These are phyloP conservation scores for Neocucurbitaria cava DNA, from an alignment of 2,329 filamentous ascomycete genomes.

Conservation along the genomic window DNA sequence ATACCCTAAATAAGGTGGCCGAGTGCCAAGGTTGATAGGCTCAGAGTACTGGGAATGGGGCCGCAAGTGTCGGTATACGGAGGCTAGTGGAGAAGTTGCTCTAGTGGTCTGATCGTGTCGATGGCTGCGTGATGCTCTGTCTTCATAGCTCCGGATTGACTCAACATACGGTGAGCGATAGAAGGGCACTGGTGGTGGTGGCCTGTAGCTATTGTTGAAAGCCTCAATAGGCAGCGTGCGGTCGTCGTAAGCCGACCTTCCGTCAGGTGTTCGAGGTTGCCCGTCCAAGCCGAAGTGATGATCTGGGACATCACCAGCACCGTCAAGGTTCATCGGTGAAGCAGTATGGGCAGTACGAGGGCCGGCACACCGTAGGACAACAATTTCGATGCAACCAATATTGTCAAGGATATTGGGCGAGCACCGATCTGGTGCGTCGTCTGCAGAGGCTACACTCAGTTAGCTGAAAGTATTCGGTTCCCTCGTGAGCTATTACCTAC, in stretches of 20 bases:
- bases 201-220: background rate
- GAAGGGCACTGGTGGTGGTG: slow-evolving; percentile 7
- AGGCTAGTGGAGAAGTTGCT: background rate
- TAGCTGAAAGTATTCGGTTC: slow-evolving; percentile 8
- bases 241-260: slow-evolving; percentile 25
- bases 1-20: slow-evolving; percentile 15
- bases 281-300: slow-evolving; percentile 22
- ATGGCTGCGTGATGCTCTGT: slow-evolving; percentile 6
- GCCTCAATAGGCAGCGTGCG: slow-evolving; percentile 5
- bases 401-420: slow-evolving; percentile 46
- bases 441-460: slow-evolving; percentile 44
- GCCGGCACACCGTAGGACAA: slow-evolving; percentile 54
- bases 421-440: slow-evolving; percentile 43
- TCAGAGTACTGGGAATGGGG: slow-evolving; percentile 12
- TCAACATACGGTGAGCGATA: slow-evolving; percentile 25
- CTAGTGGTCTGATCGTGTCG: background rate
- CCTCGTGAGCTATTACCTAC: slow-evolving; percentile 40
- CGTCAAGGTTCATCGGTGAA: slow-evolving; percentile 38
- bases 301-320: slow-evolving; percentile 26
- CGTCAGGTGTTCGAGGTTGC: slow-evolving; percentile 1
- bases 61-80: background rate
- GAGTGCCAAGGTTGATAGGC: slow-evolving; percentile 16
- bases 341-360: slow-evolving; percentile 24
- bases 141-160: slow-evolving; percentile 9
- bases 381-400: slow-evolving; percentile 57